phyloP scores from a whole-genome alignment of 352 stramenopile species.

The Bremia lactucae region DNA sequence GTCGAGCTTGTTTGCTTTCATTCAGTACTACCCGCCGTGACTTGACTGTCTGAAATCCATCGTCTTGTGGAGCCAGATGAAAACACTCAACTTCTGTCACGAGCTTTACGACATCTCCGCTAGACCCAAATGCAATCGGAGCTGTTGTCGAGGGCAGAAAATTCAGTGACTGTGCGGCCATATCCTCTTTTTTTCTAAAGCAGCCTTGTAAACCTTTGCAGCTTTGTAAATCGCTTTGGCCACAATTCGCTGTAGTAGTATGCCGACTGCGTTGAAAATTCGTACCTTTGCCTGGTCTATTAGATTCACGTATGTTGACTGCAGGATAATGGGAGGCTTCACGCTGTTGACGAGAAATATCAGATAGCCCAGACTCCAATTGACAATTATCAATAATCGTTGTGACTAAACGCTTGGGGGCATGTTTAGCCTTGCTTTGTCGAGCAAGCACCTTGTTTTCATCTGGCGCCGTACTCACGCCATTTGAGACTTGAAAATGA shows the following conservation, averaged over 20 bases:
- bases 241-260: neutral
- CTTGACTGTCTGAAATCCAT: constrained; percentile 22
- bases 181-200: constrained; percentile 1
- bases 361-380: neutral
- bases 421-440: neutral
- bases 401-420: neutral
- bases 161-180: neutral
- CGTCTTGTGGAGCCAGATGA: constrained; percentile 1
- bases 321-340: neutral
- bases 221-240: too few relatives aligned
- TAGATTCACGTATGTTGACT: neutral
- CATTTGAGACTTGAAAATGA: too few relatives aligned
- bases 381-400: neutral
- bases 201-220: too few relatives aligned
- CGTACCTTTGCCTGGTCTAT: neutral
- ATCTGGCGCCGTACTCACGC: neutral
- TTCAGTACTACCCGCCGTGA: constrained; percentile 12
- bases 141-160: neutral
- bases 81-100: constrained; percentile 3
- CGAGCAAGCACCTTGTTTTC: neutral
- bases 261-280: constrained; percentile 1
- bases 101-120: constrained; percentile 1
- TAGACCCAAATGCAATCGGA: constrained; percentile 5
- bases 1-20: constrained; percentile 18
- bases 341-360: constrained; percentile 1